Conservation (phyloP, 352 stramenopile genomes). For the Pythium aristosporum region DNA sequence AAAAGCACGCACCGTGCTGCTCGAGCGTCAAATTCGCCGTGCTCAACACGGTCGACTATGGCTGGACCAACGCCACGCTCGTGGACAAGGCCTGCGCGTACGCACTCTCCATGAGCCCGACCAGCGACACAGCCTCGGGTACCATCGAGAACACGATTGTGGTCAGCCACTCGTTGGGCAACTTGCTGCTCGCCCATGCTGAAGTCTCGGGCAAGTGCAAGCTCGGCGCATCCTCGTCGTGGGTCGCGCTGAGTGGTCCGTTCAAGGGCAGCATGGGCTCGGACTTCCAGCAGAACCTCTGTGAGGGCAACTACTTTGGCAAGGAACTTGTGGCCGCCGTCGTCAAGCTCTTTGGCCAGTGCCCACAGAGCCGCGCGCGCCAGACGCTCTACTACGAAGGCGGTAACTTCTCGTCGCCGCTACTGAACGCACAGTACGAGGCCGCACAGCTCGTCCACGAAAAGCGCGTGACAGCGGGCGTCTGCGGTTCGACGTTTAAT, state of each 20-base stretch:
- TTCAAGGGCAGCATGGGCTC: constrained; percentile 53
- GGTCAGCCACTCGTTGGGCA: constrained; percentile 65
- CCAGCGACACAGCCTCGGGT: constrained; percentile 30
- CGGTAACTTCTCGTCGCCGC: constrained; percentile 29
- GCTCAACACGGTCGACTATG: constrained; percentile 40
- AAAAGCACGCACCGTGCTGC: constrained; percentile 59
- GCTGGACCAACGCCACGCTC: constrained; percentile 37
- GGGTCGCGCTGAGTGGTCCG: constrained; percentile 38
- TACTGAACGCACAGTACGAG: constrained; percentile 32
- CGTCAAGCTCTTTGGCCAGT: constrained; percentile 38
- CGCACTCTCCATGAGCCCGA: constrained; percentile 38
- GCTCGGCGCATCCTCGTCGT: constrained; percentile 32
- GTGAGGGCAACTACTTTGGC: constrained; percentile 24
- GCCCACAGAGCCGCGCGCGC: constrained; percentile 33
- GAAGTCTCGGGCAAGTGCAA: constrained; percentile 46
- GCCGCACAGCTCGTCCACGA: constrained; percentile 33
- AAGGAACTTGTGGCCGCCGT: constrained; percentile 30
- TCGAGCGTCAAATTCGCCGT: constrained; percentile 49
- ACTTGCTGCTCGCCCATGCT: constrained; percentile 45
- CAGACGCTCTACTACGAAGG: constrained; percentile 41
- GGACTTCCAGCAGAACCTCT: constrained; percentile 43
- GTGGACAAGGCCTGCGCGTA: constrained; percentile 16
- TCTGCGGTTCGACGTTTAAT: constrained; percentile 43
- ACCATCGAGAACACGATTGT: constrained; percentile 65
- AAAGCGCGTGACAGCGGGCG: constrained; percentile 36